These are phyloP conservation scores for Globisporangium iwayamae DNA, from an alignment of 352 stramenopile genomes.

Conservation along the genomic window DNA sequence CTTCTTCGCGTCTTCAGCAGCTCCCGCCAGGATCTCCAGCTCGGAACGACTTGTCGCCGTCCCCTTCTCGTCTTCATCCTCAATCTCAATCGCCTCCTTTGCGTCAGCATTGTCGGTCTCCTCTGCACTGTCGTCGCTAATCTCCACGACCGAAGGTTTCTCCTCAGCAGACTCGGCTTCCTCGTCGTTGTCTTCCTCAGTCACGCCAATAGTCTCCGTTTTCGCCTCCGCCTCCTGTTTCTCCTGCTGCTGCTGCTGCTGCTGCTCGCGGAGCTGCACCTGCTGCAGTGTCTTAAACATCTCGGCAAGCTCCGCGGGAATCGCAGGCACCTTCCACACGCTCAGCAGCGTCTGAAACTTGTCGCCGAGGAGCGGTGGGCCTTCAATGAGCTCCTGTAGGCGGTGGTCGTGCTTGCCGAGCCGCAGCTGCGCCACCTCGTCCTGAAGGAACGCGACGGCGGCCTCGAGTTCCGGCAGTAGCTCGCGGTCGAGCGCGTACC, in stretches of 20 bases:
- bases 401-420: slow-evolving; percentile 31
- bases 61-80: neutral
- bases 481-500: slow-evolving; percentile 13
- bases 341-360: slow-evolving; percentile 49
- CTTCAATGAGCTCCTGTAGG: slow-evolving; percentile 32
- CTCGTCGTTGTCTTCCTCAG: neutral
- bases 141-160: neutral
- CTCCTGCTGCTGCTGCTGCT: neutral
- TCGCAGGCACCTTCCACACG: slow-evolving; percentile 35
- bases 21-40: neutral
- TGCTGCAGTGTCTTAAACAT: slow-evolving; percentile 43
- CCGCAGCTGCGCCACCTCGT: slow-evolving; percentile 44
- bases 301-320: slow-evolving; percentile 34
- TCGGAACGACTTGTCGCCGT: neutral
- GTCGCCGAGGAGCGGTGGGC: slow-evolving; percentile 35
- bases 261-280: slow-evolving; percentile 18
- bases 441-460: slow-evolving; percentile 50
- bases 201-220: slow-evolving; percentile 10
- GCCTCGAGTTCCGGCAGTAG: slow-evolving; percentile 54
- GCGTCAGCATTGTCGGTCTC: neutral
- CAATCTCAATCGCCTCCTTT: neutral
- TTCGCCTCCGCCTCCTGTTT: neutral
- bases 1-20: slow-evolving; percentile 6
- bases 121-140: neutral
- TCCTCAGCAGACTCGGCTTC: neutral